Percentiles rank a stretch among this genome's conserved stretches.
Evolutionary conservation across 257 asterid species (phyloP).

Genomic region (Petunia secreta): DNA sequence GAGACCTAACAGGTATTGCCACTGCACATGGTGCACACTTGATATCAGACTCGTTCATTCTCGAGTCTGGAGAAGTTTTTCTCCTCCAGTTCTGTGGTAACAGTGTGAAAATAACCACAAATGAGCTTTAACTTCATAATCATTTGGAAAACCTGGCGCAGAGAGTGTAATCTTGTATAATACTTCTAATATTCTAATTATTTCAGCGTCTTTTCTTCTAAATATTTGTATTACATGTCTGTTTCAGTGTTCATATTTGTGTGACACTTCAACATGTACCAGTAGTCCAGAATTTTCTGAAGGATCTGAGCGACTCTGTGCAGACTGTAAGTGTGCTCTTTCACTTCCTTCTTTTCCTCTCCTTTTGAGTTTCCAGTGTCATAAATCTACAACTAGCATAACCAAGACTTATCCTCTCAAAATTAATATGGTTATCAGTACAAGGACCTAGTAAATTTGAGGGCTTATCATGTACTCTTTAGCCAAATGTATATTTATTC

Average conservation of each 20-base stretch:
- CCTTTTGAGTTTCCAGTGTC: conserved; percentile 11
- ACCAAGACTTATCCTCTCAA: background rate
- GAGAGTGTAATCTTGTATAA: background rate
- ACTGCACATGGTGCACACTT: conserved; percentile 23
- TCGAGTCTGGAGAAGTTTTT: background rate
- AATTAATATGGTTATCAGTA: conserved; percentile 1
- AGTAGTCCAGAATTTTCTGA: conserved; percentile 67
- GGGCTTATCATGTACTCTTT: conserved; percentile 9
- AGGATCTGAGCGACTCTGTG: conserved; percentile 73
- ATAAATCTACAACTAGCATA: conserved; percentile 18
- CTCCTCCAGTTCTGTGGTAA: background rate
- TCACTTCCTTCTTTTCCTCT: background rate
- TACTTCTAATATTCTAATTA: background rate
- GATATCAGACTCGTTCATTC: background rate
- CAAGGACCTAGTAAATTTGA: background rate
- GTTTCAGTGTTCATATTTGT: conserved; percentile 87
- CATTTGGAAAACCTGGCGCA: background rate
- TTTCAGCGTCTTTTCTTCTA: conserved; percentile 22
- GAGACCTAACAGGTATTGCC: conserved; percentile 85
- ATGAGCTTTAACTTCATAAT: conserved; percentile 1
- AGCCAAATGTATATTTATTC: conserved; percentile 10
- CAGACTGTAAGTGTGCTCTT: conserved; percentile 59
- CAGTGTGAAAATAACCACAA: background rate
- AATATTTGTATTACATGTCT: conserved; percentile 15
- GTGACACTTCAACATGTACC: conserved; percentile 93